Base-by-base conservation (phyloP, 2,329 filamentous ascomycete genomes). In the Drechslera avenae region DNA sequence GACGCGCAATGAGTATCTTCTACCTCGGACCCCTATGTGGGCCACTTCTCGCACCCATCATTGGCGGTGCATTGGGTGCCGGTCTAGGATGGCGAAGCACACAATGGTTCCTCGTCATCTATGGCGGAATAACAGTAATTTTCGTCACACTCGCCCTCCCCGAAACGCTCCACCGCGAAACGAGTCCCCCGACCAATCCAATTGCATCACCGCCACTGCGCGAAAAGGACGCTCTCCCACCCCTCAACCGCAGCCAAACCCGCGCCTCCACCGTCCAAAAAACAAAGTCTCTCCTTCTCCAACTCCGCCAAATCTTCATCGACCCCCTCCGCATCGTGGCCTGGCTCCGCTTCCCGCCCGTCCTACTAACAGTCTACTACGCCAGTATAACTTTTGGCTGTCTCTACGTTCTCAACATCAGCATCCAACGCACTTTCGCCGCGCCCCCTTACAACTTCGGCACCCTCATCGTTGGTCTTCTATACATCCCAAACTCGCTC, bases 391-490 rank as follows among this genome's bases (percentile, higher is more conserved):
- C 71, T 1, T 75, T 75, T 50, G 73, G 70, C 46, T 59, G 51
- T 9, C 63, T 76, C 41, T 74, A 74, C 57, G 64, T 75, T 44
- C 72, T 75, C 50, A 75, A 75, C 63, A 74, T 75, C 52, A 63
- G 56, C 42, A 69, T 75, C 39, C 67, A 75, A 57, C 54, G 62
- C 34, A 72, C 67, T 18, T 75, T 75, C 54, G 54, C 63, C 16
- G 36, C 46, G 0, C 30, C 63, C 3, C 73, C 73, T 2, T 75
- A 75, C 59, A 49, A 50, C 26, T 75, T 71, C 59, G 60, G 60
- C 21, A 73, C 71, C 12, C 48, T 73, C 47, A 69, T 73, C 14
- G 45, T 75, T 34, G 73, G 73, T 7, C 59, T 75, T 2, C 60
- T 73, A 3, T 75, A 75, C 51, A 73, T 75, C 18, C 72, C 73